Evolutionary conservation across 805 yeast genomes (phyloP), one percentile per base, ranked within the genome.

Genomic region (Saturnispora gosingensis): DNA sequence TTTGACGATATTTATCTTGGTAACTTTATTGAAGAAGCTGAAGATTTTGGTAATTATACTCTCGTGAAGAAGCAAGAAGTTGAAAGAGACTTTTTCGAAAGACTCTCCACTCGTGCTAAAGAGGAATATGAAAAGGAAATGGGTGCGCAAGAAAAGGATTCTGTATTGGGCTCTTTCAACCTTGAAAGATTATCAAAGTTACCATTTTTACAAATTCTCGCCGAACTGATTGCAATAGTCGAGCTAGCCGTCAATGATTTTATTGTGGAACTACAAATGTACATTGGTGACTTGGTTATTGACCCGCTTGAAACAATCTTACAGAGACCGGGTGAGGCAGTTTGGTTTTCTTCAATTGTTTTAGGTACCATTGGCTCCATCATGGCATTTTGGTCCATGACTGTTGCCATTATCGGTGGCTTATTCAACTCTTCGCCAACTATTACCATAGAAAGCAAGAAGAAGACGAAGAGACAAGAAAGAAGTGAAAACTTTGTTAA

Each of bases 1-100:
- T 87, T 89, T 64, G 88, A 88, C 65, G 87, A 89, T 69, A 79
- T 89, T 54, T 90, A 89, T 65, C 66, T 89, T 54, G 97, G 97
- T 30, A 90, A 87, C 63, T 80, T 86, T 1, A 71, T 89, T n/a
- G 72, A 70, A 38, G 96, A 89, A 62, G 97, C 97, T 11, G 96
- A 90, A 70, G 52, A 62, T 9, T 72, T 89, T 57, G 97, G 97
- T 32, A 89, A 90, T 63, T 66, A 69, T 8, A 88, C 97, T 0
- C 89, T 78, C 66, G 58, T 67, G 34, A 74, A 78, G 24, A 84
- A 84, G 64, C 65, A 67, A 22, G 71, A 69, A 15, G 56, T 80
- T 43, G 89, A 84, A 65, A 69, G 69, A 48, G 64, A 65, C 25
- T 70, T 67, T 11, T 16, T 30, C 20, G 48, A 49, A 27, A 24